These are phyloP conservation scores for Colletotrichum theobromicola DNA, from an alignment of 2,329 filamentous ascomycete genomes.

Conservation along the genomic window DNA sequence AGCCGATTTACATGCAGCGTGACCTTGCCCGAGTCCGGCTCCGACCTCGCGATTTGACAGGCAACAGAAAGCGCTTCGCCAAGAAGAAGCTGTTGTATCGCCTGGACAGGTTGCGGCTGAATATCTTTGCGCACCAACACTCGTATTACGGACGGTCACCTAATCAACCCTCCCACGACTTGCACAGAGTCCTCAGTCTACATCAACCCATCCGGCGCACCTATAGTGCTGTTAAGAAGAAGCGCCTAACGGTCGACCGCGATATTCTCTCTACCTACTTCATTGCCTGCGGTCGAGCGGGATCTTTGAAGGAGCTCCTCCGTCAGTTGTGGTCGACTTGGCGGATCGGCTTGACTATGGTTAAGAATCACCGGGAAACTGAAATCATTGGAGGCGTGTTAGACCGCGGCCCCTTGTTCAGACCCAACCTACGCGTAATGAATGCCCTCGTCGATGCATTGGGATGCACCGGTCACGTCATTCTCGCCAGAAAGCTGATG, in stretches of 20 bases:
- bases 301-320: conserved; percentile 6
- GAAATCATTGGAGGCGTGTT: conserved; percentile 30
- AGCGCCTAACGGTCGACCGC: neutral
- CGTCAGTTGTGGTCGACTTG: neutral
- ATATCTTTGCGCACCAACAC: neutral
- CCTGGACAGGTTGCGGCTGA: conserved; percentile 9
- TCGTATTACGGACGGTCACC: conserved; percentile 9
- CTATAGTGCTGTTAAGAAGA: conserved; percentile 8
- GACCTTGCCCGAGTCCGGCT: conserved; percentile 45
- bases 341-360: neutral
- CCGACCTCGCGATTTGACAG: conserved; percentile 42
- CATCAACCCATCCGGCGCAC: conserved; percentile 2
- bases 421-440: conserved; percentile 65
- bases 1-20: conserved; percentile 51
- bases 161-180: neutral
- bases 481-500: conserved; percentile 62
- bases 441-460: conserved; percentile 72
- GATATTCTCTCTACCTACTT: conserved; percentile 13
- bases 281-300: conserved; percentile 8
- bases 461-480: conserved; percentile 68
- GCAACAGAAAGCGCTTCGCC: conserved; percentile 17
- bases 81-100: neutral
- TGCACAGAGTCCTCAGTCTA: conserved; percentile 13
- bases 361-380: conserved; percentile 22
- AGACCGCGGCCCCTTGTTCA: conserved; percentile 57